Evolutionary conservation across 2,329 filamentous ascomycete species (phyloP), one percentile per base, ranked within the genome.

Genomic region (Elsinoe fawcettii): DNA sequence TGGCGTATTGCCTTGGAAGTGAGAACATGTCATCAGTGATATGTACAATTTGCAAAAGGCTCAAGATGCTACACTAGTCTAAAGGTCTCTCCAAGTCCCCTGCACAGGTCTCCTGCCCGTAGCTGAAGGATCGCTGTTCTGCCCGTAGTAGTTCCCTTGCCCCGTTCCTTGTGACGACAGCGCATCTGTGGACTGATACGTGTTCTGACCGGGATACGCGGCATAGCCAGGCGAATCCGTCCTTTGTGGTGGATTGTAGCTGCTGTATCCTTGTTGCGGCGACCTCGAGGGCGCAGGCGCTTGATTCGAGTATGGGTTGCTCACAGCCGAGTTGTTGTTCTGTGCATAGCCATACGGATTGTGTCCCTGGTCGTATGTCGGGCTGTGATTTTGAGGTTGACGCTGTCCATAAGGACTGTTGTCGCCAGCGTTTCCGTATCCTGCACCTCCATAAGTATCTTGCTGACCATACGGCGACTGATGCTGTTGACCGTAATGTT

Each of bases 51-150:
- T 9, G 11, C 16, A 25, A 6, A 14, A 12, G 27, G 1, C 39
- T 11, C 3, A 32, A 39, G 6, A 30, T 37, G 9, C 34, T 37
- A 37, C 4, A n/a, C 4, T 5, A 9, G 9, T 20, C 20, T 59
- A 69, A 11, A 70, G 57, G 57, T 70, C 69, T 59, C 66, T 62
- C 67, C 67, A 70, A 25, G 59, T 65, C 23, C 68, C 68, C 43
- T 66, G 63, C 36, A 69, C 66, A 6, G 69, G 68, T 60, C 66
- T 69, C 57, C 69, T 65, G 23, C 54, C 59, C 12, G 41, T 23
- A 2, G 39, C 34, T 59, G 46, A 14, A 32, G 30, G 41, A 23
- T 47, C 44, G 6, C 23, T 23, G 16, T 30, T 36, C 32, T 34
- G 51, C 22, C 30, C 51, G 20, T 37, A 32, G 23, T 55, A 9